A percentile compares a stretch with the other conserved stretches of the same genome.
These are phyloP conservation scores for Leucocoprinus sp. DNA, from an alignment of 768 basidiomycete species.

Conservation along the genomic window DNA sequence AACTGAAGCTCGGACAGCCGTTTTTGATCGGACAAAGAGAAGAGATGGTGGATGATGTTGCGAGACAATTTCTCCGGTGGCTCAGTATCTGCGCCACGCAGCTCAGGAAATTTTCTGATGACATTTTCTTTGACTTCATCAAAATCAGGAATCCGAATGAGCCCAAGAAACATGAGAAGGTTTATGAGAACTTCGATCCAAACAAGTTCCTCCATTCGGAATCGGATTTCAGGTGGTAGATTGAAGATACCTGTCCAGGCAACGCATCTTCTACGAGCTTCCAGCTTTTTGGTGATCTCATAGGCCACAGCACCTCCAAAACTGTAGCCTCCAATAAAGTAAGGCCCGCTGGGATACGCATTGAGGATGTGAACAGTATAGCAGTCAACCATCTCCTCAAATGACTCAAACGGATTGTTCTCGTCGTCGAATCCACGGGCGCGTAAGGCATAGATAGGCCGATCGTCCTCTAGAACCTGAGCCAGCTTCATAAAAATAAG, in stretches of 20 bases:
- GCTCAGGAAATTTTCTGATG: slow-evolving; percentile 1
- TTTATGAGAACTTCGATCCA: slow-evolving; percentile 7
- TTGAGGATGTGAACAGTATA: background rate
- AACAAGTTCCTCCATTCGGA: slow-evolving; percentile 8
- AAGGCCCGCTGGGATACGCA: slow-evolving; percentile 2
- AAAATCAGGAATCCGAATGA: slow-evolving; percentile 2
- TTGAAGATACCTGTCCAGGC: slow-evolving; percentile 7
- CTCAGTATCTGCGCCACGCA: slow-evolving; percentile 2
- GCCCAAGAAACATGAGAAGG: slow-evolving; percentile 5
- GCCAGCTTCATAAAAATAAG: slow-evolving; percentile 7
- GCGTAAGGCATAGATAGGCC: slow-evolving; percentile 4
- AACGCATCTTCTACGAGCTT: slow-evolving; percentile 1
- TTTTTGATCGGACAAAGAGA: slow-evolving; percentile 5
- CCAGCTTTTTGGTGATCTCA: slow-evolving; percentile 6
- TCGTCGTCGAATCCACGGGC: slow-evolving; percentile 6
- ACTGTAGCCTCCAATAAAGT: slow-evolving; percentile 5
- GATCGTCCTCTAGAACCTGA: slow-evolving; percentile 3
- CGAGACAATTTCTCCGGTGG: background rate
- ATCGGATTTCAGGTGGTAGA: slow-evolving; percentile 5
- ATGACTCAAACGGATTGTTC: slow-evolving; percentile 4
- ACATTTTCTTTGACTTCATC: slow-evolving; percentile 2
- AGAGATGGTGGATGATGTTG: slow-evolving; percentile 4
- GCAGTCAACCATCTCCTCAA: slow-evolving; percentile 5
- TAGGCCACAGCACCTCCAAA: slow-evolving; percentile 7
- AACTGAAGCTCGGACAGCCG: slow-evolving; percentile 5